Evolutionary conservation across 1,284 basidiomycete genomes (phyloP), one percentile per base, ranked within the genome.

Genomic region (Cutaneotrichosporon mucoides): DNA sequence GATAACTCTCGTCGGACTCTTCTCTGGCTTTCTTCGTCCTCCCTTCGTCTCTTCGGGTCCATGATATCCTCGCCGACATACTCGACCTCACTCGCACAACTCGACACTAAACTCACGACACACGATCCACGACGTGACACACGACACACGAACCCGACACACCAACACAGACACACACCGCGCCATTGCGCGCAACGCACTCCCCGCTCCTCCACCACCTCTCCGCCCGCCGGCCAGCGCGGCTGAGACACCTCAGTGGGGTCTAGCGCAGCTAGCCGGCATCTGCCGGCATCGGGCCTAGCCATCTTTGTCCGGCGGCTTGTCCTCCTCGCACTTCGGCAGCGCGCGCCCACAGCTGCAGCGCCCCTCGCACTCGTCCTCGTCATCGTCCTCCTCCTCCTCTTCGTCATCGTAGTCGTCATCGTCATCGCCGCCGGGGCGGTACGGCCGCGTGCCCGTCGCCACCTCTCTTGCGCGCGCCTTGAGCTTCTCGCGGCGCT

Each of bases 401-500:
- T 60, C 55, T 12, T 65, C 57, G 16, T 62, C 60, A 24, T 61
- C 57, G n/a, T 56, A 40, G 6, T 57, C 41, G 16, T 56, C 57
- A 40, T 52, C 56, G 51, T 56, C 51, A 10, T 55, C 56, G 9
- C 50, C 41, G 15, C 49, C 44, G 16, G 52, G 55, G 1, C 49
- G 57, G 16, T 63, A 50, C 46, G 49, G 66, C 1, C 67, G 68
- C 44, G 66, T 72, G 3, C 73, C 75, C 43, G 73, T 70, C 10
- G 73, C 68, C 11, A 73, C 70, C 43, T 75, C 87, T 47, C 87
- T 76, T 1, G 79, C 90, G 35, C 89, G 81, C 76, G 89, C 88
- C 73, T 86, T 83, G 34, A 90, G 89, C 63, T 88, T 82, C 67
- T 87, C 81, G 60, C 89, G 80, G 54, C 90, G 79, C 69, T 82